phyloP scores from a whole-genome alignment of 2,329 filamentous ascomycete species.

The Taxawa tesnikishii region DNA sequence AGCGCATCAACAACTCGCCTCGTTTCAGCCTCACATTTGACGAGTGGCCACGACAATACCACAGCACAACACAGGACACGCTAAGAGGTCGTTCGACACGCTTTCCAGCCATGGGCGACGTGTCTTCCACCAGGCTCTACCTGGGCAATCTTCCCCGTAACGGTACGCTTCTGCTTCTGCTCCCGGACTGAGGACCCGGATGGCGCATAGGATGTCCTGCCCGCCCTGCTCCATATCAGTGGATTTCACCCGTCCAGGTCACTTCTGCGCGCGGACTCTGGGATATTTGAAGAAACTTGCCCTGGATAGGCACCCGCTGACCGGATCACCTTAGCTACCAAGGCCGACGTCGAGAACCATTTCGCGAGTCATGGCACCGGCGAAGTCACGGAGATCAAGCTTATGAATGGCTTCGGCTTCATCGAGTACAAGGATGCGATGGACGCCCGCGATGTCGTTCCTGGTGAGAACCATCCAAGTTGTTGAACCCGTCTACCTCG shows the following conservation, averaged over 20 bases:
- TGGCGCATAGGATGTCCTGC: too few relatives aligned
- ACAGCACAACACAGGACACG: too few relatives aligned
- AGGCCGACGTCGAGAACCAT: slow-evolving; percentile 90
- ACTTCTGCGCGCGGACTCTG: too few relatives aligned
- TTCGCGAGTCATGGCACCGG: slow-evolving; percentile 93
- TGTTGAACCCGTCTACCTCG: background rate
- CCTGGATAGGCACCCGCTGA: too few relatives aligned
- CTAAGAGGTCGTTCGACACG: too few relatives aligned
- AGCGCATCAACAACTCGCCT: too few relatives aligned
- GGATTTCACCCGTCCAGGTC: slow-evolving; percentile 4
- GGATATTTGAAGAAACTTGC: too few relatives aligned
- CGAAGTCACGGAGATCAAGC: slow-evolving; percentile 97
- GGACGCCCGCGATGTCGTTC: slow-evolving; percentile 96
- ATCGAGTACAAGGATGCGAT: slow-evolving; percentile 98
- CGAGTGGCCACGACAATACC: too few relatives aligned
- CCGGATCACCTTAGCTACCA: slow-evolving; percentile 60
- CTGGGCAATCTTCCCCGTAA: slow-evolving; percentile 94
- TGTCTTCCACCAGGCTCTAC: slow-evolving; percentile 90
- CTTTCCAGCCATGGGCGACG: slow-evolving; percentile 59
- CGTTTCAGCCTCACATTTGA: too few relatives aligned
- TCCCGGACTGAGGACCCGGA: slow-evolving; percentile 9
- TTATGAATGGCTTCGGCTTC: slow-evolving; percentile 99
- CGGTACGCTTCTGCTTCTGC: slow-evolving; percentile 49
- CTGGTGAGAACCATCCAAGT: slow-evolving; percentile 52
- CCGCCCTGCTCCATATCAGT: slow-evolving; percentile 4